A percentile compares a stretch with the other conserved stretches of the same genome.
These are phyloP conservation scores for Tetradesmus lagerheimii DNA, from an alignment of 139 green algal genomes.

Conservation along the genomic window DNA sequence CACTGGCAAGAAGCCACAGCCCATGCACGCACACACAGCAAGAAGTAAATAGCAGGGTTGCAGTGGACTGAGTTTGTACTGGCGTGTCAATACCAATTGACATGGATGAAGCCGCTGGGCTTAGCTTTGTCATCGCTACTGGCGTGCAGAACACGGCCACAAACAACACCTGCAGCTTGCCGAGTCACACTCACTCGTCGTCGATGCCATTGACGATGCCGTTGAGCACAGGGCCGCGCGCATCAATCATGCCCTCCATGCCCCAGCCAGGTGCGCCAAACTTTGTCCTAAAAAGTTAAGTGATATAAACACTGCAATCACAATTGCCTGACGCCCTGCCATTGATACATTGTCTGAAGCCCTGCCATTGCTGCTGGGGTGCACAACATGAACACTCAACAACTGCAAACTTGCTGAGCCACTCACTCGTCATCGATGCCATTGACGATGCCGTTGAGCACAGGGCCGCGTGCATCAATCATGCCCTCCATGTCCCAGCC, in stretches of 20 bases:
- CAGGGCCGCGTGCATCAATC: conserved; percentile 56
- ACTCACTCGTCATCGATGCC: conserved; percentile 83
- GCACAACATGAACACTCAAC: conserved; percentile 62
- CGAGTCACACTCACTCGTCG: conserved; percentile 63
- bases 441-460: conserved; percentile 88
- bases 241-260: conserved; percentile 66
- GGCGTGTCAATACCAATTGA: no score
- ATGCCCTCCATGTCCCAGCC: conserved; percentile 75
- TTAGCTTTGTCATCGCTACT: no score
- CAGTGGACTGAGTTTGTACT: no score
- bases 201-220: conserved; percentile 93
- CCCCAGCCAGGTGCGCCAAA: conserved; percentile 78
- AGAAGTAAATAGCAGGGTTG: no score
- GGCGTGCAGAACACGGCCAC: conserved; percentile 57
- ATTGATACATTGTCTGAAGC: no score
- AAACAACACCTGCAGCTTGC: not conserved
- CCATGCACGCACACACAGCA: no score
- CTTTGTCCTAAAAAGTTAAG: no score
- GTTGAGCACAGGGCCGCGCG: conserved; percentile 71
- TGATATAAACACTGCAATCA: no score
- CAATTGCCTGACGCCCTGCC: no score
- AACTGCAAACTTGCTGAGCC: conserved; percentile 13
- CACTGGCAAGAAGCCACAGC: no score
- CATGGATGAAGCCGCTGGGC: no score
- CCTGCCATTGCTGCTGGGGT: conserved; percentile 9